phyloP scores from a whole-genome alignment of 192 early-diverging fungal species.

The Piromyces finnis region DNA sequence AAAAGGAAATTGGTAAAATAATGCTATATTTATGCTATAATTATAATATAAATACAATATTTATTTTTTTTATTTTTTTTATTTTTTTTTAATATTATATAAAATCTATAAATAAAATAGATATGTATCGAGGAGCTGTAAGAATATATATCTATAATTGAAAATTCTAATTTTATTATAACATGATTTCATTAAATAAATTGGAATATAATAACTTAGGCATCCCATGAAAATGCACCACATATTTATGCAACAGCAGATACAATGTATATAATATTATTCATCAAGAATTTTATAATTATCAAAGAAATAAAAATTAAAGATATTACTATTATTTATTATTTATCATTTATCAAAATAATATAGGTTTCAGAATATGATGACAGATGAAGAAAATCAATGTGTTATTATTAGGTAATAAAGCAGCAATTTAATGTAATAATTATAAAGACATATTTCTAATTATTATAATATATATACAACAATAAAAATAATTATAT shows the following conservation, averaged over 20 bases:
- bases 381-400: slow-evolving; percentile 95
- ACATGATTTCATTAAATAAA: too few species aligned
- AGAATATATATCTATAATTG: too few species aligned
- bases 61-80: too few species aligned
- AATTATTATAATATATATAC: too few species aligned
- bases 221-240: slow-evolving; percentile 57
- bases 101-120: neutral
- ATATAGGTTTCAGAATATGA: slow-evolving; percentile 67
- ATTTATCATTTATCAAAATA: neutral
- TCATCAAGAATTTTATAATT: neutral
- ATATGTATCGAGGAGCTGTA: neutral
- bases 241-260: slow-evolving; percentile 97
- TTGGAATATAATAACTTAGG: slow-evolving; percentile 13
- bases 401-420: slow-evolving; percentile 85
- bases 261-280: slow-evolving; percentile 36
- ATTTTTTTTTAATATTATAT: too few species aligned
- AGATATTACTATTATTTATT: neutral
- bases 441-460: too few species aligned
- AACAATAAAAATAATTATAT: too few species aligned
- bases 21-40: too few species aligned
- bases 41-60: too few species aligned
- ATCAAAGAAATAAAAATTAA: neutral
- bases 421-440: neutral
- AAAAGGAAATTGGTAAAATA: slow-evolving; percentile 50
- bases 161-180: too few species aligned